phyloP scores from a whole-genome alignment of 306 rosid genomes.

The Ochetophila trinervis region DNA sequence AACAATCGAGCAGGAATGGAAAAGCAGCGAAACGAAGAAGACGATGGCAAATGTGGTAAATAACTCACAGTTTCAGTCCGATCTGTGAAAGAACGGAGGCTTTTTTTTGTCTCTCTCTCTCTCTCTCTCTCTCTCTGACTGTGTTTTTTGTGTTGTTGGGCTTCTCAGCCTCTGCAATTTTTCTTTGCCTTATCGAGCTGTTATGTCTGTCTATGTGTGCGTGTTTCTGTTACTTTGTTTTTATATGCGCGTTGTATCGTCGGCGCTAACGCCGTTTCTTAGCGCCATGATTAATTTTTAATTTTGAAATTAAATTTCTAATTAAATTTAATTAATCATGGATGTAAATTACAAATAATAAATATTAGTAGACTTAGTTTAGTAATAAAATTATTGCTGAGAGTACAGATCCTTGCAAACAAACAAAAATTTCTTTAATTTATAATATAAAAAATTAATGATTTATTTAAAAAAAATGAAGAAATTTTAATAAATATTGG shows the following conservation, averaged over 20 bases:
- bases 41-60: constrained; percentile 20
- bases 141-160: not conserved
- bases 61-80: constrained; percentile 47
- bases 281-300: constrained; percentile 23
- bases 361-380: too few species aligned
- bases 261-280: constrained; percentile 62
- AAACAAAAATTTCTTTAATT: too few species aligned
- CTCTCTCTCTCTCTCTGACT: not conserved
- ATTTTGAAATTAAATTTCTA: not conserved
- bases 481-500: too few species aligned
- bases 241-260: constrained; percentile 42
- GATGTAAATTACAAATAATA: too few species aligned
- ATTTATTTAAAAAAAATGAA: too few species aligned
- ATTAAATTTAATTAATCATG: too few species aligned
- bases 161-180: not conserved
- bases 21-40: not conserved
- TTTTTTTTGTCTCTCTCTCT: not conserved
- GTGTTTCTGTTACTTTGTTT: constrained; percentile 35
- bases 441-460: too few species aligned
- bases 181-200: constrained; percentile 25
- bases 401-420: too few species aligned
- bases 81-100: constrained; percentile 38
- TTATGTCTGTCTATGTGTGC: constrained; percentile 16
- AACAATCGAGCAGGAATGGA: constrained; percentile 6
- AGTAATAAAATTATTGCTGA: too few species aligned